phyloP scores from a whole-genome alignment of 192 early-diverging fungal genomes.

The Polychytrium aggregatum region DNA sequence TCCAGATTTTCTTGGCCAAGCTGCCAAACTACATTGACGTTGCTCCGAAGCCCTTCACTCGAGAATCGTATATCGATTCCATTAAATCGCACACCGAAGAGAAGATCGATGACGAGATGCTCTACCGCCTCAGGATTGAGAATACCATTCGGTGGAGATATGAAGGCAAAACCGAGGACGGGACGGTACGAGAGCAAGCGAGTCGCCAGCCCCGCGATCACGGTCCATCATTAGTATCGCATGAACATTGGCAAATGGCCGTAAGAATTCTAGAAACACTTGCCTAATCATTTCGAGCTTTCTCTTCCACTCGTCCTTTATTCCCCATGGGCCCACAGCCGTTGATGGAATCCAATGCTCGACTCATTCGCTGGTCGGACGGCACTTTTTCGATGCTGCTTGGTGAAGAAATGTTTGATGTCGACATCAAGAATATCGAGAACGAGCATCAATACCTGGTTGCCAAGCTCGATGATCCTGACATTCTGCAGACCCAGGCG shows the following conservation, averaged over 20 bases:
- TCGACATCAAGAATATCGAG: conserved; percentile 32
- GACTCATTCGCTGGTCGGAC: conserved; percentile 70
- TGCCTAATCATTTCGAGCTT: too few species aligned
- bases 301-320: too few species aligned
- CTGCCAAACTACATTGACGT: conserved; percentile 59
- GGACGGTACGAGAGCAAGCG: too few species aligned
- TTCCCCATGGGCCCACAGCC: not conserved
- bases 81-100: not conserved
- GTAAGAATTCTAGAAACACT: conserved; percentile 1
- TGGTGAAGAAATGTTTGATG: conserved; percentile 65
- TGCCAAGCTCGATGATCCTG: conserved; percentile 36
- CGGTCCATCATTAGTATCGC: not conserved
- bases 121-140: conserved; percentile 41
- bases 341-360: conserved; percentile 62
- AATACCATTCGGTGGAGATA: conserved; percentile 71
- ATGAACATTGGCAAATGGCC: not conserved
- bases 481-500: conserved; percentile 56
- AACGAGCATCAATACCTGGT: conserved; percentile 52
- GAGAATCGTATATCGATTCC: conserved; percentile 29
- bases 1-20: too few species aligned
- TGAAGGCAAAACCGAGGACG: too few species aligned
- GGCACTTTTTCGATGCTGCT: conserved; percentile 59
- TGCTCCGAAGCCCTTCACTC: conserved; percentile 53
- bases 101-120: conserved; percentile 19
- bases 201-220: not conserved